These are phyloP conservation scores for Persicaria tinctoria DNA, from an alignment of 148 eudicot species.

Conservation along the genomic window DNA sequence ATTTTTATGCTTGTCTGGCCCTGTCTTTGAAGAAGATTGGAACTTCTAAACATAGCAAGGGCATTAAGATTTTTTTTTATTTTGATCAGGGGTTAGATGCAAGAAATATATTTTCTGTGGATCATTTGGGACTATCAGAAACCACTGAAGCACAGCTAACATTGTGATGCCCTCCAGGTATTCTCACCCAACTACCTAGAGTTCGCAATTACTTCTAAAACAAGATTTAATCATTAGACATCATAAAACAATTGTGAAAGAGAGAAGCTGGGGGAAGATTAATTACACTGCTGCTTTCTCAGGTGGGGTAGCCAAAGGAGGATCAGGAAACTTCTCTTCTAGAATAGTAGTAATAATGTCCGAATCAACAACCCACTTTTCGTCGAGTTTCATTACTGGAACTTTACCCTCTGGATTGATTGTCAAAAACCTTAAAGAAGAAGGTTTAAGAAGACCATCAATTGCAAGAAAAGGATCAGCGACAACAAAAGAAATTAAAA, in stretches of 20 bases:
- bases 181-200: not conserved
- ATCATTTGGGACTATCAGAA: not conserved
- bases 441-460: not conserved
- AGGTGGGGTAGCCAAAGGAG: conserved; percentile 68
- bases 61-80: not conserved
- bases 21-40: not conserved
- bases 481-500: not conserved
- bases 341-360: conserved; percentile 70
- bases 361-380: conserved; percentile 87
- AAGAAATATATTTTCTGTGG: not conserved
- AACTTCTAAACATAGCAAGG: not conserved
- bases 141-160: not conserved
- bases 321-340: conserved; percentile 80
- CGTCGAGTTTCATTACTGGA: conserved; percentile 77
- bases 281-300: conserved; percentile 79
- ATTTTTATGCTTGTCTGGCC: too few relatives aligned
- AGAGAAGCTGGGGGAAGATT: conserved; percentile 7
- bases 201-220: not conserved
- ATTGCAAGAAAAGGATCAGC: not conserved
- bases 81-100: not conserved
- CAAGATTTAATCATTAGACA: not conserved
- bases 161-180: not conserved
- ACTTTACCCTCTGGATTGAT: conserved; percentile 91
- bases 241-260: conserved; percentile 9
- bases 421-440: conserved; percentile 49